Conservation (phyloP, 2,329 filamentous ascomycete species). For the Fusarium denticulatum region DNA sequence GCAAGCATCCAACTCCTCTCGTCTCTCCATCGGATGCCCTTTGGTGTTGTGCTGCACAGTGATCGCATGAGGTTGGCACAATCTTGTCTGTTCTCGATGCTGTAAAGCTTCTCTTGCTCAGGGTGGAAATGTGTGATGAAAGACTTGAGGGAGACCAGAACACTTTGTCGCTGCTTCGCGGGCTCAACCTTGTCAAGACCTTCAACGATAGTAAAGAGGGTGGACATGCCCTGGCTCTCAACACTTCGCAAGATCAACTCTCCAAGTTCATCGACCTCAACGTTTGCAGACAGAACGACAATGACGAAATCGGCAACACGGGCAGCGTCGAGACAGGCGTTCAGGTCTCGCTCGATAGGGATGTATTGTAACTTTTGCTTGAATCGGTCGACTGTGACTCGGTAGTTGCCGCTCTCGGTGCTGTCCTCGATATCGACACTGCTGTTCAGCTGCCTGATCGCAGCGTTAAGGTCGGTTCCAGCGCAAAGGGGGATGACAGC, state of each 20-base stretch:
- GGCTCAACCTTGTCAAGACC: constrained; percentile 81
- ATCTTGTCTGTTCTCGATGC: constrained; percentile 87
- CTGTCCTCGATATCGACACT: constrained; percentile 82
- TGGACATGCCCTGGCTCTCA: constrained; percentile 94
- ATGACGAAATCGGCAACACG: constrained; percentile 91
- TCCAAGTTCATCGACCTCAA: constrained; percentile 85
- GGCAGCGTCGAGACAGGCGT: constrained; percentile 84
- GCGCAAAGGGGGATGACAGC: constrained; percentile 86
- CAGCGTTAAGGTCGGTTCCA: constrained; percentile 73
- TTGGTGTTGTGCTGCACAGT: constrained; percentile 89
- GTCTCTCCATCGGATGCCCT: constrained; percentile 94
- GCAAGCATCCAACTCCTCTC: constrained; percentile 95
- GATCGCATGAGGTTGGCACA: constrained; percentile 90
- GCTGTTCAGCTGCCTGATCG: constrained; percentile 75
- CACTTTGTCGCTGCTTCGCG: constrained; percentile 78
- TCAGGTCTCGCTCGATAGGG: constrained; percentile 76
- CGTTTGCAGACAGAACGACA: constrained; percentile 81
- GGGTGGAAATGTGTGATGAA: constrained; percentile 97
- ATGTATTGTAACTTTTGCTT: constrained; percentile 94
- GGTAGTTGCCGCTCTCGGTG: constrained; percentile 66
- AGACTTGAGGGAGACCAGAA: constrained; percentile 85
- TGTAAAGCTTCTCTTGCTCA: constrained; percentile 89
- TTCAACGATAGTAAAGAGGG: constrained; percentile 86
- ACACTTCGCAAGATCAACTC: constrained; percentile 87
- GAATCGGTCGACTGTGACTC: constrained; percentile 85